Evolutionary conservation across 768 basidiomycete genomes (phyloP).

Genomic region (Russula ochroleuca): DNA sequence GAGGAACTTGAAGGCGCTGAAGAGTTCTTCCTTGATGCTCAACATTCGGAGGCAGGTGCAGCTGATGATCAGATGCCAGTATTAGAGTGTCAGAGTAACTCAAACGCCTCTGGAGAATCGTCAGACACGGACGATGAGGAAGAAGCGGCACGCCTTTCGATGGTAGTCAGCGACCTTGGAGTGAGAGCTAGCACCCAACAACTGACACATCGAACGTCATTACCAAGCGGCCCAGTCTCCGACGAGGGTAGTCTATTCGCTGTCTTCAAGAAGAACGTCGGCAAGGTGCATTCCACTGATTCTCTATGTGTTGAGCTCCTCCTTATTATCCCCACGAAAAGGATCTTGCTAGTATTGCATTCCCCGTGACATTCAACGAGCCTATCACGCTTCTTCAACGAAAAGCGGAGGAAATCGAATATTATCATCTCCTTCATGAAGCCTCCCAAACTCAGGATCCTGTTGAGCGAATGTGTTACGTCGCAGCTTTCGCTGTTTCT

Average conservation of each 20-base stretch:
- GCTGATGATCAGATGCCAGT: constrained; percentile 35
- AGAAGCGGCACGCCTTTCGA: constrained; percentile 21
- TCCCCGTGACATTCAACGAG: constrained; percentile 90
- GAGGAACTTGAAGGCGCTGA: constrained; percentile 58
- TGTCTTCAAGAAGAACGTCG: constrained; percentile 83
- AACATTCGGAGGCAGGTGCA: constrained; percentile 29
- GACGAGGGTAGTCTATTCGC: constrained; percentile 82
- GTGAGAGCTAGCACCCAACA: background rate
- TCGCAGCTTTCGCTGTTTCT: constrained; percentile 84
- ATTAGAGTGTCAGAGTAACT: constrained; percentile 38
- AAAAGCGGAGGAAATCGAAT: constrained; percentile 81
- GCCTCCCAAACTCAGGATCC: constrained; percentile 57
- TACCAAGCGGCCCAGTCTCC: constrained; percentile 57
- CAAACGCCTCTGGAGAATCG: constrained; percentile 49
- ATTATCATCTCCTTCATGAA: constrained; percentile 60
- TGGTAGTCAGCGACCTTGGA: constrained; percentile 17
- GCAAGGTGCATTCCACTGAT: constrained; percentile 52
- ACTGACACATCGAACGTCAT: constrained; percentile 48
- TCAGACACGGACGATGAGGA: constrained; percentile 45
- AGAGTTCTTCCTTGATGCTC: constrained; percentile 55
- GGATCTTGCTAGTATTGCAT: constrained; percentile 77
- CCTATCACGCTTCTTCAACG: constrained; percentile 79
- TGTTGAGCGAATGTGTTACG: constrained; percentile 63
- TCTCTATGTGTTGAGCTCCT: constrained; percentile 5
- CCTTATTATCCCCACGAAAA: constrained; percentile 31